Percentiles rank a stretch among this genome's conserved stretches.
Conservation (phyloP, 108 stramenopile genomes). For the Skeletonema menzelii region DNA sequence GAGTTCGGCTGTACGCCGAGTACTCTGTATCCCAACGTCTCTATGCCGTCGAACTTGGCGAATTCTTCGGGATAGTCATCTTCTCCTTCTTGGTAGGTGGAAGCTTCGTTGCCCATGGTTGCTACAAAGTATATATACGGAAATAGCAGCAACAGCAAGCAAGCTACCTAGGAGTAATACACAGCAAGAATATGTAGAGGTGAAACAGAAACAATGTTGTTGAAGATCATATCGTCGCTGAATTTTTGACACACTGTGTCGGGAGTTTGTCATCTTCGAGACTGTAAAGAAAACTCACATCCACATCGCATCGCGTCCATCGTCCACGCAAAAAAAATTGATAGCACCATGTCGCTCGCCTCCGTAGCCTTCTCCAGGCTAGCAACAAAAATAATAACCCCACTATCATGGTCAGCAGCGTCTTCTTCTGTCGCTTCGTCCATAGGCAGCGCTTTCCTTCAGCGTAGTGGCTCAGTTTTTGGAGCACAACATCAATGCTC, state of each 20-base stretch:
- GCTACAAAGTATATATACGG: too few species aligned
- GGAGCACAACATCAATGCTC: not conserved
- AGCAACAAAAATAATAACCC: not conserved
- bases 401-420: not conserved
- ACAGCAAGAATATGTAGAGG: too few species aligned
- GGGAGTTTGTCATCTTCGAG: not conserved
- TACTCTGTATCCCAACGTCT: slow-evolving; percentile 92
- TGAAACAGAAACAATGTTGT: too few species aligned
- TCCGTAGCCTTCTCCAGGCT: slow-evolving; percentile 1
- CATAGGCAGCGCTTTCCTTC: not conserved
- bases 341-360: slow-evolving; percentile 20
- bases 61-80: slow-evolving; percentile 39
- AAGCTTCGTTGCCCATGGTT: slow-evolving; percentile 53
- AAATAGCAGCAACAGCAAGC: too few species aligned
- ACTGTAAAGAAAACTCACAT: not conserved
- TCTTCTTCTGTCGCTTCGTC: not conserved
- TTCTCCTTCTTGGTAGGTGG: slow-evolving; percentile 11
- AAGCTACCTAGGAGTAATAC: too few species aligned
- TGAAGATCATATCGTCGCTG: too few species aligned
- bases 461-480: not conserved
- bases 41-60: slow-evolving; percentile 75
- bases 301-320: not conserved
- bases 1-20: slow-evolving; percentile 94
- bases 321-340: not conserved
- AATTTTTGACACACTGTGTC: not conserved